Evolutionary conservation across 1,284 basidiomycete species (phyloP).

Genomic region (Fomes fomentarius): DNA sequence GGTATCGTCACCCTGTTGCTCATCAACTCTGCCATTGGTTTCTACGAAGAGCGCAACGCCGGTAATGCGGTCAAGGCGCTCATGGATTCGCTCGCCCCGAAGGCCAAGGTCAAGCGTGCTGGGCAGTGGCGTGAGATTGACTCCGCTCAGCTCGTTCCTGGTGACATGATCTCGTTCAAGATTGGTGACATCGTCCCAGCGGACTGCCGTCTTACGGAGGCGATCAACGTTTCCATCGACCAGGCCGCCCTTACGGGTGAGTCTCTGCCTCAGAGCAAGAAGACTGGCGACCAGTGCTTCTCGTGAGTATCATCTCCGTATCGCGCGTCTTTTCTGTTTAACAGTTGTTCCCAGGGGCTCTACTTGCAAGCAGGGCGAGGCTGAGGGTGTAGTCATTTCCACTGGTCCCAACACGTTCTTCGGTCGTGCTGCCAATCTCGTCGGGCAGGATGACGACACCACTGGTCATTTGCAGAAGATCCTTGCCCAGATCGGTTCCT

Average conservation of each 20-base stretch:
- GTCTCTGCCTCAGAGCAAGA: constrained; percentile 91
- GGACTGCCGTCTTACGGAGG: constrained; percentile 93
- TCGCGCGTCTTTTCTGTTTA: constrained; percentile 15
- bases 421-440: constrained; percentile 93
- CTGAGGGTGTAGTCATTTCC: constrained; percentile 95
- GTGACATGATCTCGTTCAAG: constrained; percentile 95
- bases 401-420: constrained; percentile 97
- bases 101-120: constrained; percentile 89
- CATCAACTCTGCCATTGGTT: constrained; percentile 97
- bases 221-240: constrained; percentile 95
- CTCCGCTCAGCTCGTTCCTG: constrained; percentile 86
- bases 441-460: constrained; percentile 95
- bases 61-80: constrained; percentile 99
- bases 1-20: constrained; percentile 93
- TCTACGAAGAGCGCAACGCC: constrained; percentile 96
- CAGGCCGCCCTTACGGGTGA: constrained; percentile 97
- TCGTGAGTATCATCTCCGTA: constrained; percentile 59
- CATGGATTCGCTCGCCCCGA: constrained; percentile 98
- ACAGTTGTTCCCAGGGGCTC: constrained; percentile 72
- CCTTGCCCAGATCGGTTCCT: constrained; percentile 93
- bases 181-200: constrained; percentile 97
- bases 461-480: constrained; percentile 98
- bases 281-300: constrained; percentile 94
- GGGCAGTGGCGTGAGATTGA: constrained; percentile 90
- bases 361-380: constrained; percentile 97